These are phyloP conservation scores for Babesia divergens DNA, from an alignment of 169 alveolate species.

Conservation along the genomic window DNA sequence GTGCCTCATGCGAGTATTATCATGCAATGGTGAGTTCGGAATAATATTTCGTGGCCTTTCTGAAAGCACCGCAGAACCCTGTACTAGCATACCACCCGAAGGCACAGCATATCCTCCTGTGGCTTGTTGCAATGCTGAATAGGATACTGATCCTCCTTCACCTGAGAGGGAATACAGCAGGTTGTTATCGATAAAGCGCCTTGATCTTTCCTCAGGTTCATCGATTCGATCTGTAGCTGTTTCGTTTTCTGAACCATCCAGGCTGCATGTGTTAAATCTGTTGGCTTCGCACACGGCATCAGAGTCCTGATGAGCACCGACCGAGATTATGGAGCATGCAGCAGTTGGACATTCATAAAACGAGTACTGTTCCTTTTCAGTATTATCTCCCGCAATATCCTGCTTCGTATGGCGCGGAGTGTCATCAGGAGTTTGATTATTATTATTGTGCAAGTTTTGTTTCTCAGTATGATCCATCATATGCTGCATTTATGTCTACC, in stretches of 20 bases:
- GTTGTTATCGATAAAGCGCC: neutral
- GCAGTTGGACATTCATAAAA: slow-evolving; percentile 65
- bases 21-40: neutral
- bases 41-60: slow-evolving; percentile 17
- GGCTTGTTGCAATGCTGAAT: neutral
- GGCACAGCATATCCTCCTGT: slow-evolving; percentile 53
- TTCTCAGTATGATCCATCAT: slow-evolving; percentile 11
- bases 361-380: slow-evolving; percentile 23
- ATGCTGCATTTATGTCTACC: neutral
- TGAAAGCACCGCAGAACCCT: neutral
- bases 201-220: neutral
- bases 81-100: neutral
- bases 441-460: neutral
- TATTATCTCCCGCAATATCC: neutral
- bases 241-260: slow-evolving; percentile 10
- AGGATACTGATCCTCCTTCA: slow-evolving; percentile 43
- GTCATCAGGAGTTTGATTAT: neutral
- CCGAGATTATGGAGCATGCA: slow-evolving; percentile 53
- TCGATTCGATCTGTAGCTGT: neutral
- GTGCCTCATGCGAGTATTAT: neutral
- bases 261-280: neutral
- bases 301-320: slow-evolving; percentile 19
- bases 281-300: neutral
- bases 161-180: neutral
- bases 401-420: neutral